A percentile compares a stretch with the other conserved stretches of the same genome.
These are phyloP conservation scores for Colletotrichum chrysophilum DNA, from an alignment of 2,329 filamentous ascomycete genomes.

Conservation along the genomic window DNA sequence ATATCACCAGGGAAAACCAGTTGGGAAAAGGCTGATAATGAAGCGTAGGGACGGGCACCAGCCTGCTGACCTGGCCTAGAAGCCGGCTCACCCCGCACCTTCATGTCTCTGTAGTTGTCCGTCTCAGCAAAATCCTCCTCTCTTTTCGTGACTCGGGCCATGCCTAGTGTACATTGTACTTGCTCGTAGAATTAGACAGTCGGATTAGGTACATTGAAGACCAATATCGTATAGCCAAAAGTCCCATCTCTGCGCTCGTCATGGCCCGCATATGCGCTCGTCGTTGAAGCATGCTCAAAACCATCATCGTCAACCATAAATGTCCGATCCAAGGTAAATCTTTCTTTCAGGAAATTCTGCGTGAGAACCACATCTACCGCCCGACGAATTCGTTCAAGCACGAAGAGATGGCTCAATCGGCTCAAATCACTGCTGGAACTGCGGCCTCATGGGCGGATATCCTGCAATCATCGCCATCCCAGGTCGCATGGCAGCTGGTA, in stretches of 20 bases:
- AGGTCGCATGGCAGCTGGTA: conserved; percentile 32
- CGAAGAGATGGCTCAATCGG: neutral
- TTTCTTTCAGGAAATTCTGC: neutral
- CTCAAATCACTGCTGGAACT: conserved; percentile 33
- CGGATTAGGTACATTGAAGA: conserved; percentile 5
- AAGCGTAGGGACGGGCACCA: neutral
- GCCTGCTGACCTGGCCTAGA: neutral
- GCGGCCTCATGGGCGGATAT: conserved; percentile 40
- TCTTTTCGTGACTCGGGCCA: neutral
- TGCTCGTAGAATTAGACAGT: neutral
- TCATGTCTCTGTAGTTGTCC: neutral
- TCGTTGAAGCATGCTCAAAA: neutral
- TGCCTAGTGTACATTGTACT: neutral
- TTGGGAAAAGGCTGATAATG: neutral
- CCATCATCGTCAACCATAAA: neutral
- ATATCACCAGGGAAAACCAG: neutral
- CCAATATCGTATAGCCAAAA: neutral
- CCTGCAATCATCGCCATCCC: conserved; percentile 40
- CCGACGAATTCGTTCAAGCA: neutral
- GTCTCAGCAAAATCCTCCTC: neutral
- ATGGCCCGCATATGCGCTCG: conserved; percentile 7
- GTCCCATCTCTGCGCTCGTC: neutral
- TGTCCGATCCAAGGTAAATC: neutral
- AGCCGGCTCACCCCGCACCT: neutral
- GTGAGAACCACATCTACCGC: neutral